A percentile compares a stretch with the other conserved stretches of the same genome.
Conservation (phyloP, 1,284 basidiomycete genomes). For the Mycosarcoma maydis region DNA sequence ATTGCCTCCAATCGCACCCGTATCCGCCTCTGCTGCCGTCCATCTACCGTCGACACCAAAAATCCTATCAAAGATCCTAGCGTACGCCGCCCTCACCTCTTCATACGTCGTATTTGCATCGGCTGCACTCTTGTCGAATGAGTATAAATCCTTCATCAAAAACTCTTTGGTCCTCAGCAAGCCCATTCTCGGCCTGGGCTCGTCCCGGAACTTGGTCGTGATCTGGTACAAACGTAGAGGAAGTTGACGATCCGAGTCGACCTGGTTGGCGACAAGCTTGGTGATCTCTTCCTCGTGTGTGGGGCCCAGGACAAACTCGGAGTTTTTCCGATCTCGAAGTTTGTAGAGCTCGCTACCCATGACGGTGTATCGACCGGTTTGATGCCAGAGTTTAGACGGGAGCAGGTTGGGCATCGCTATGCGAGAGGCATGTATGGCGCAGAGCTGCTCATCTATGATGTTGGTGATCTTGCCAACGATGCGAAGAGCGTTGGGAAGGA, state of each 20-base stretch:
- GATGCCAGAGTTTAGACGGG: constrained; percentile 60
- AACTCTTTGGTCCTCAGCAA: constrained; percentile 67
- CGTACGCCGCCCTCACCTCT: constrained; percentile 63
- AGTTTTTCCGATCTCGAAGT: constrained; percentile 59
- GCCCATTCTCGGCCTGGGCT: constrained; percentile 66
- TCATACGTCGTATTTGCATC: constrained; percentile 51
- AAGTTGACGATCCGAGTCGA: constrained; percentile 57
- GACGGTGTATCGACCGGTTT: constrained; percentile 55
- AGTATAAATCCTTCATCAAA: constrained; percentile 68
- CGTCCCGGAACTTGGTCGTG: constrained; percentile 67
- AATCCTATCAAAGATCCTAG: constrained; percentile 57
- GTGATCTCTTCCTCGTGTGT: constrained; percentile 68
- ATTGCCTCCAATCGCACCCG: constrained; percentile 67
- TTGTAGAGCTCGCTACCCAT: constrained; percentile 67
- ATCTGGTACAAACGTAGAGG: constrained; percentile 67
- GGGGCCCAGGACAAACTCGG: constrained; percentile 66
- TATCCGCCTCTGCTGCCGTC: constrained; percentile 66
- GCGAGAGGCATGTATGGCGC: constrained; percentile 55
- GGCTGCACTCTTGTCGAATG: constrained; percentile 60
- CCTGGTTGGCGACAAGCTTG: constrained; percentile 58
- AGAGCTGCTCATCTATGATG: constrained; percentile 66
- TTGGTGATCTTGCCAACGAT: constrained; percentile 60
- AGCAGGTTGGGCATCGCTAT: constrained; percentile 66
- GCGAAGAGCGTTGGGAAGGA: constrained; percentile 65
- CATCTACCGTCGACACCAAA: constrained; percentile 32